Percentiles rank a stretch among this genome's conserved stretches.
Evolutionary conservation across 306 rosid species (phyloP).

Genomic region (Glycine soja): DNA sequence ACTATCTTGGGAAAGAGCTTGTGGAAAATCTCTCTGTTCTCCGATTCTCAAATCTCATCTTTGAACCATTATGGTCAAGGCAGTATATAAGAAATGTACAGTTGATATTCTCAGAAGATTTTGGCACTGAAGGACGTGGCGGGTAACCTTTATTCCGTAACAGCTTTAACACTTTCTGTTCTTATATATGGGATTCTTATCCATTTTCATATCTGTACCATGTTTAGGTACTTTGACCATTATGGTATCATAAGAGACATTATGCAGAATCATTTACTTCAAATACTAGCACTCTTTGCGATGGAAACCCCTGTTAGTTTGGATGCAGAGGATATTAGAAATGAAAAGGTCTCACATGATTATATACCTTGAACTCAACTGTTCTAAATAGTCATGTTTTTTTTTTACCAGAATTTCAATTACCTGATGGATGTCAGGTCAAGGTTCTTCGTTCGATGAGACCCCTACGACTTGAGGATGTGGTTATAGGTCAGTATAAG

Average conservation of each 20-base stretch:
- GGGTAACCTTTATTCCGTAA: conserved; percentile 65
- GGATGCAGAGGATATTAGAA: conserved; percentile 94
- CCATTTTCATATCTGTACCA: conserved; percentile 36
- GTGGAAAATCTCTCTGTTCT: conserved; percentile 96
- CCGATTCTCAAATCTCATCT: conserved; percentile 90
- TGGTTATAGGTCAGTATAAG: conserved; percentile 83
- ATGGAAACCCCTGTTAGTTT: conserved; percentile 98
- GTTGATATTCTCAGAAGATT: conserved; percentile 88
- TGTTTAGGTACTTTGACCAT: conserved; percentile 79
- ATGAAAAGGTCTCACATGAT: conserved; percentile 73
- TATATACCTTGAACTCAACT: conserved; percentile 36
- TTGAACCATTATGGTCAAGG: conserved; percentile 95
- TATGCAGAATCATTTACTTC: conserved; percentile 97
- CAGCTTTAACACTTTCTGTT: conserved; percentile 6
- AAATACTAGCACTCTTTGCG: conserved; percentile 91
- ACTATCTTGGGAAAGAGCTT: conserved; percentile 93
- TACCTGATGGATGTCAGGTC: conserved; percentile 63
- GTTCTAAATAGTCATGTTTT: neutral
- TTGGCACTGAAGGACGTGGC: conserved; percentile 99
- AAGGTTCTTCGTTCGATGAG: conserved; percentile 94
- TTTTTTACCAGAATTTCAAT: conserved; percentile 23
- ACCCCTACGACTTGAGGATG: conserved; percentile 68
- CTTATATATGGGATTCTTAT: conserved; percentile 32
- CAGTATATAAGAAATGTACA: conserved; percentile 93
- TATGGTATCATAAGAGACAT: conserved; percentile 93